phyloP scores from a whole-genome alignment of 345 rosid genomes.

The Citrus australasica region DNA sequence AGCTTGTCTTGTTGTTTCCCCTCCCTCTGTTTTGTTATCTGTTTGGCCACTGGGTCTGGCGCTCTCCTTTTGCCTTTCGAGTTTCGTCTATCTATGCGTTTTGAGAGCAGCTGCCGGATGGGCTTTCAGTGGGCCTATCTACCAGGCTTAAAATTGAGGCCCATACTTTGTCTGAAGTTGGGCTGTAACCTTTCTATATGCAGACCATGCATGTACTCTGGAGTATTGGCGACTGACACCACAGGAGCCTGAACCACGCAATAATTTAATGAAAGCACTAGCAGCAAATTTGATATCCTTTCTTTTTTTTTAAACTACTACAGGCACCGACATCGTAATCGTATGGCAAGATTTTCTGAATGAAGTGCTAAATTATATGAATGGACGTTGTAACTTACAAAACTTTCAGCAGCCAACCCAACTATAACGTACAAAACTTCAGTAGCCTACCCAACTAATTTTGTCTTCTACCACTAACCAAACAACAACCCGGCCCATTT shows the following conservation, averaged over 20 bases:
- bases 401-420: background rate
- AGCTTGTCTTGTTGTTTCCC: background rate
- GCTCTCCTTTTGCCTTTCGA: too few relatives aligned
- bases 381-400: background rate
- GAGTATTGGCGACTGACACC: too few relatives aligned
- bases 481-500: background rate
- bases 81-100: too few relatives aligned
- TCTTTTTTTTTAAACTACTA: too few relatives aligned
- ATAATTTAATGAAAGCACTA: too few relatives aligned
- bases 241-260: too few relatives aligned
- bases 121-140: background rate
- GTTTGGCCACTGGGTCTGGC: background rate
- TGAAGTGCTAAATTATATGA: background rate
- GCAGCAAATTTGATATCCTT: too few relatives aligned
- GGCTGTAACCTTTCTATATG: background rate
- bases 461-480: background rate
- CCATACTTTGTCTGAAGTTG: background rate
- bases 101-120: background rate
- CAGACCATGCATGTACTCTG: too few relatives aligned
- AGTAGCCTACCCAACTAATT: background rate
- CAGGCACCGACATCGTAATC: too few relatives aligned
- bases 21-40: slow-evolving; percentile 15
- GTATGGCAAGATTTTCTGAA: too few relatives aligned
- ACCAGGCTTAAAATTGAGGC: background rate
- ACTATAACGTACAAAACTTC: background rate